Base-by-base conservation (phyloP, 1,284 basidiomycete genomes). In the Abortiporus biennis region DNA sequence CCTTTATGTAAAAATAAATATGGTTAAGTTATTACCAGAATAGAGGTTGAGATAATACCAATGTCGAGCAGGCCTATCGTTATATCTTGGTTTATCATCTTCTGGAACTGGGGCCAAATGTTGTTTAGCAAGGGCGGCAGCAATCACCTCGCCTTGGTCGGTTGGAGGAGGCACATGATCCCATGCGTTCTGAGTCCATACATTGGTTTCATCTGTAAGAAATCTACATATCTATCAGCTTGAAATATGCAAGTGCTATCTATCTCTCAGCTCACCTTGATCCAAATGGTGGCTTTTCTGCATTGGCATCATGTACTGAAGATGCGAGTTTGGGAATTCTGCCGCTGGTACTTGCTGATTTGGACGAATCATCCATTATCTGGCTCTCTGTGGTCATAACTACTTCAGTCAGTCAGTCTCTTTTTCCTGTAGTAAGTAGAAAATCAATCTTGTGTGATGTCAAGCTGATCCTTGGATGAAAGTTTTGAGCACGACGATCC, bases 81-180 rank as follows among this genome's bases (percentile, higher is more conserved):
- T 87, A 55, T 86, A 85, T 50, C 78, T 84, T 36, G 64, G 56
- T 55, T 80, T 80, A 13, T 87, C 80, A 6, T 72, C 66, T 3
- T 78, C 71, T 0, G 80, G 71, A 0, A 93, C 87, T 1, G 86
- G 89, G 2, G 75, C 72, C 13, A 68, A 61, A 2, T 73, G 74
- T 56, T 93, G 92, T 51, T 71, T 72, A 23, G 72, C 70, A 41
- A 92, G 68, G 4, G 89, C 82, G 16, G 77, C 66, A 12, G 76
- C 69, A 40, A 92, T 88, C 23, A 66, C 64, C 23, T 83, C 77
- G 34, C 65, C 69, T 55, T 92, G 89, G 63, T 90, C 86, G 16
- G 78, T 70, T 6, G 91, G 91, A 6, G 87, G 80, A 31, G 84
- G 84, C 23, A 90, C 91, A 59, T 93, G 90, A 60, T 94, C 91